Conservation (phyloP, 345 rosid genomes). For the Populus nigra region DNA sequence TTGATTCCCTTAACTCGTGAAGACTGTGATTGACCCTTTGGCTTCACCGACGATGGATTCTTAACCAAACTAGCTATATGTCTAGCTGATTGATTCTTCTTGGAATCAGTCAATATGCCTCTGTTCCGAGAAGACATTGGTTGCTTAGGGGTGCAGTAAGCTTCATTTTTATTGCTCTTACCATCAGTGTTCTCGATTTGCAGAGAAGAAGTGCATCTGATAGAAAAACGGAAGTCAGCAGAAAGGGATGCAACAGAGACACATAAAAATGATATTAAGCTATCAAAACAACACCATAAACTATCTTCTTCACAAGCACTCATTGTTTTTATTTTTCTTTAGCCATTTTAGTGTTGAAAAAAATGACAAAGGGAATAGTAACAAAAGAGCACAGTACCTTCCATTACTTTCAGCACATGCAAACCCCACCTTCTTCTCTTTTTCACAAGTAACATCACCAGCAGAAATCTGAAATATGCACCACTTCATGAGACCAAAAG, state of each 20-base stretch:
- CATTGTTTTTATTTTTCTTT: neutral
- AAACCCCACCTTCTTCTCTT: conserved; percentile 10
- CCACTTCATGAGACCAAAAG: conserved; percentile 15
- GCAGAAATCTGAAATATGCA: conserved; percentile 29
- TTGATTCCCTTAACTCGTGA: conserved; percentile 45
- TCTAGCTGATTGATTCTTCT: conserved; percentile 61
- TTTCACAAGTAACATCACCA: conserved; percentile 13
- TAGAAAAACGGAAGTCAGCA: conserved; percentile 10
- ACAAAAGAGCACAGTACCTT: conserved; percentile 39
- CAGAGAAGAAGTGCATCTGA: conserved; percentile 17
- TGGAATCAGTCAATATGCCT: conserved; percentile 39
- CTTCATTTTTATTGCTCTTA: conserved; percentile 38
- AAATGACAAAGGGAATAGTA: neutral
- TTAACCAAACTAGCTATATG: conserved; percentile 51
- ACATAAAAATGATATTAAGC: conserved; percentile 4
- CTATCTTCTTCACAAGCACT: neutral
- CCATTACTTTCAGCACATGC: conserved; percentile 22
- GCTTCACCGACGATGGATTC: conserved; percentile 61
- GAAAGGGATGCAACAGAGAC: conserved; percentile 4
- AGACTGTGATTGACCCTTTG: conserved; percentile 45
- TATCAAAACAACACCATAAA: neutral
- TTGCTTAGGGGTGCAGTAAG: conserved; percentile 50
- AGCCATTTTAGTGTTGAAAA: neutral
- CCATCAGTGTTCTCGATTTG: conserved; percentile 21
- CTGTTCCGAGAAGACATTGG: conserved; percentile 21